These are phyloP conservation scores for Hymenoscyphus linearis DNA, from an alignment of 2,329 filamentous ascomycete genomes.

Conservation along the genomic window DNA sequence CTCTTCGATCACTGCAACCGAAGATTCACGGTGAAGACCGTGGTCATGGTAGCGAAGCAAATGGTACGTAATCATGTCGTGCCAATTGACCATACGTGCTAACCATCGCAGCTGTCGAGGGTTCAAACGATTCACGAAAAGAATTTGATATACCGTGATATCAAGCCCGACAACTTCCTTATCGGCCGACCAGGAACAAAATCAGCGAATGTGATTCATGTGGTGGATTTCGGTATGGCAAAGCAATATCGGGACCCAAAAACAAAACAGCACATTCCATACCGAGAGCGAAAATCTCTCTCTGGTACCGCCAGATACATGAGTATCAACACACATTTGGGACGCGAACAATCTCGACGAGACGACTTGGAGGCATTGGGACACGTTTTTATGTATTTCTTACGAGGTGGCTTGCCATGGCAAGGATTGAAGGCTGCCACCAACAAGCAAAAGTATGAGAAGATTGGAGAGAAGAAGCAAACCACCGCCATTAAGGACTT, in stretches of 20 bases:
- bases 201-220: conserved; percentile 95
- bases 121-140: conserved; percentile 96
- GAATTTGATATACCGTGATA: conserved; percentile 97
- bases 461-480: conserved; percentile 99
- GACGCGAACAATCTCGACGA: conserved; percentile 89
- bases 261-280: conserved; percentile 98
- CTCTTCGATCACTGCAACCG: conserved; percentile 96
- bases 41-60: conserved; percentile 98
- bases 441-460: conserved; percentile 98
- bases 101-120: conserved; percentile 63
- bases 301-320: conserved; percentile 97
- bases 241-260: conserved; percentile 99
- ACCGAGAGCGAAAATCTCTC: conserved; percentile 92
- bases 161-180: conserved; percentile 99
- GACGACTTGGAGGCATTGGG: conserved; percentile 89
- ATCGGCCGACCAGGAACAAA: conserved; percentile 91
- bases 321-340: conserved; percentile 99
- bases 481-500: conserved; percentile 95
- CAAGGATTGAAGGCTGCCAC: conserved; percentile 69
- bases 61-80: conserved; percentile 57
- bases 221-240: conserved; percentile 98
- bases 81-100: conserved; percentile 6
- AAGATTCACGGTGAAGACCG: conserved; percentile 93
- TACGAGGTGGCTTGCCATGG: conserved; percentile 67
- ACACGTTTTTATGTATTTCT: conserved; percentile 71